Evolutionary conservation across 1,284 basidiomycete species (phyloP).

Genomic region (Volvariella surrecta): DNA sequence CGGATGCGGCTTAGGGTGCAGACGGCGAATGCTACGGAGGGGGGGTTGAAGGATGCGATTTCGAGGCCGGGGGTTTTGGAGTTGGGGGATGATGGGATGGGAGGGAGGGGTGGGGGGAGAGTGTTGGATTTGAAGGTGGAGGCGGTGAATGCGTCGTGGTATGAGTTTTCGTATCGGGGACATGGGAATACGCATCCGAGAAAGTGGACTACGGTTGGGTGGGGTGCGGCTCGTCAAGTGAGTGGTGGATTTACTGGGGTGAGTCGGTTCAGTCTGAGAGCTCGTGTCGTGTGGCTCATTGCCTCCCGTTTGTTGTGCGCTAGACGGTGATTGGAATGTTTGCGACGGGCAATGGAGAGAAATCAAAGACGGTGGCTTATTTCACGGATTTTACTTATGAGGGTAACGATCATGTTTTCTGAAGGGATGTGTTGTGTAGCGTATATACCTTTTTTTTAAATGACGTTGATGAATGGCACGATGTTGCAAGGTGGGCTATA

Average conservation of each 20-base stretch:
- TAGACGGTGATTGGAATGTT: background rate
- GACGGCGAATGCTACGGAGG: constrained; percentile 1
- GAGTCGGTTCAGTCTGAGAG: too few species aligned
- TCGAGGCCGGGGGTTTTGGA: background rate
- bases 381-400: background rate
- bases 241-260: constrained; percentile 1
- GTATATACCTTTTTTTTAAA: too few species aligned
- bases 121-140: constrained; percentile 13
- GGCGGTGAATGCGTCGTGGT: constrained; percentile 13
- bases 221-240: background rate
- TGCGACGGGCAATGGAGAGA: background rate
- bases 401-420: too few species aligned
- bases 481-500: too few species aligned
- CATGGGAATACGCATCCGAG: background rate
- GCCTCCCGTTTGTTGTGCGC: too few species aligned
- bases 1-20: background rate
- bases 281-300: too few species aligned
- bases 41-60: constrained; percentile 6
- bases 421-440: too few species aligned
- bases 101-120: constrained; percentile 7
- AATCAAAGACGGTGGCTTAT: background rate
- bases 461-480: too few species aligned
- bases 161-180: constrained; percentile 8
- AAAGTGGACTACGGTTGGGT: background rate
- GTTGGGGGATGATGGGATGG: background rate